phyloP scores from a whole-genome alignment of 2,329 filamentous ascomycete species.

The Lasiodiplodia hormozganensis region DNA sequence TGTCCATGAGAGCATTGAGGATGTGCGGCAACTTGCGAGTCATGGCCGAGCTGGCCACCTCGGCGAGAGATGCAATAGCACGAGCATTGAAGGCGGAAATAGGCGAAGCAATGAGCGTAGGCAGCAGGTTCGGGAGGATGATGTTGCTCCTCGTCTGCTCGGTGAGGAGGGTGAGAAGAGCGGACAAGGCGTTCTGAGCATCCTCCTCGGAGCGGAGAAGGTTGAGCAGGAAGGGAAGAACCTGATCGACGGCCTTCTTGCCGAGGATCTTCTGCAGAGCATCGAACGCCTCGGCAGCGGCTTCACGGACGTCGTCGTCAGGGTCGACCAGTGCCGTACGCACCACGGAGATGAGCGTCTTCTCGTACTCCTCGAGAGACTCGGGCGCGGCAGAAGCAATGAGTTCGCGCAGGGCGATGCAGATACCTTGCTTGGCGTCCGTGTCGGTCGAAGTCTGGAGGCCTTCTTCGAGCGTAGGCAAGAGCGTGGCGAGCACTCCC shows the following conservation, averaged over 20 bases:
- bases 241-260: slow-evolving; percentile 93
- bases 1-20: slow-evolving; percentile 93
- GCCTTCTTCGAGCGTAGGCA: slow-evolving; percentile 92
- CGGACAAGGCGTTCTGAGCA: slow-evolving; percentile 90
- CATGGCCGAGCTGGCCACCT: slow-evolving; percentile 90
- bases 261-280: slow-evolving; percentile 91
- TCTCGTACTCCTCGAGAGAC: slow-evolving; percentile 91
- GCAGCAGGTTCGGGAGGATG: slow-evolving; percentile 94
- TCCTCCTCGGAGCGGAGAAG: slow-evolving; percentile 85
- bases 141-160: slow-evolving; percentile 94
- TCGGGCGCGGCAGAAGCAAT: slow-evolving; percentile 89
- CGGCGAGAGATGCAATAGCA: slow-evolving; percentile 88
- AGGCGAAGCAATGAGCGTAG: slow-evolving; percentile 86
- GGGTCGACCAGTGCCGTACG: slow-evolving; percentile 90
- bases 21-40: slow-evolving; percentile 88
- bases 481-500: slow-evolving; percentile 82
- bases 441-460: slow-evolving; percentile 82
- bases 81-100: slow-evolving; percentile 95
- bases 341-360: slow-evolving; percentile 92
- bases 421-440: slow-evolving; percentile 96
- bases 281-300: slow-evolving; percentile 96
- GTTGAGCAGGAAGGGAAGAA: slow-evolving; percentile 88
- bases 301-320: slow-evolving; percentile 88
- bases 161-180: slow-evolving; percentile 90
- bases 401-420: slow-evolving; percentile 91